Base-by-base conservation (phyloP, 306 rosid species). In the Cyclanthera cordifolia region DNA sequence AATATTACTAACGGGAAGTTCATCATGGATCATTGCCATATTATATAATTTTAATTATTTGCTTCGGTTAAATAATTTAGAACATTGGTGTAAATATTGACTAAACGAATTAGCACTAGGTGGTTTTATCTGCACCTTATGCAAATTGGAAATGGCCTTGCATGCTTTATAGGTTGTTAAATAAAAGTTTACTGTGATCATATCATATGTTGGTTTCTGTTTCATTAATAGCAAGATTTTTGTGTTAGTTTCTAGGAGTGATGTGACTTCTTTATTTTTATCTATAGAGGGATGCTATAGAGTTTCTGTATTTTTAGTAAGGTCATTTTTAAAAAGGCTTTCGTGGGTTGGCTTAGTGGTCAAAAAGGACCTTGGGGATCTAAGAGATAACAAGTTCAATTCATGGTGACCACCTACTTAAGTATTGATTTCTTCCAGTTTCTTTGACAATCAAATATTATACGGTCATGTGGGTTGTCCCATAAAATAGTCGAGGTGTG, bases 181-280 rank as follows among this genome's bases (percentile, higher is more conserved):
- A 64, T 64, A 43, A 43, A 19, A 25, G 48, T 15, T 66, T 37
- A 32, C 52, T 46, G 15, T 47, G 6, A 66, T 23, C 41, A 25
- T 64, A 66, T 13, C 53, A 25, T 37, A 45, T 3, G 23, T 66
- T 66, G 8, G 71, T 25, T 46, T 45, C 70, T 66, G 52, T 43
- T 66, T 66, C 37, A 46, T 25, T 46, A 45, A 6, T 46, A 39
- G 27, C 53, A 39, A 11, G 13, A 25, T 2, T 7, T 39, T 41
- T 12, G 52, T 64, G 43, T 37, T 64, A 20, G 6, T 39, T 43
- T 43, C 21, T 12, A 6, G 23, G 69, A 21, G 6, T 13, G 37
- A 23, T 64, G 69, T 43, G 32, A 39, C 34, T 43, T 39, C 20
- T 13, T 5, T 21, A 63, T 20, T 43, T 43, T 63, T 41, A 20